phyloP scores from a whole-genome alignment of 495 filamentous ascomycete genomes.

The Xylaria intraflava region DNA sequence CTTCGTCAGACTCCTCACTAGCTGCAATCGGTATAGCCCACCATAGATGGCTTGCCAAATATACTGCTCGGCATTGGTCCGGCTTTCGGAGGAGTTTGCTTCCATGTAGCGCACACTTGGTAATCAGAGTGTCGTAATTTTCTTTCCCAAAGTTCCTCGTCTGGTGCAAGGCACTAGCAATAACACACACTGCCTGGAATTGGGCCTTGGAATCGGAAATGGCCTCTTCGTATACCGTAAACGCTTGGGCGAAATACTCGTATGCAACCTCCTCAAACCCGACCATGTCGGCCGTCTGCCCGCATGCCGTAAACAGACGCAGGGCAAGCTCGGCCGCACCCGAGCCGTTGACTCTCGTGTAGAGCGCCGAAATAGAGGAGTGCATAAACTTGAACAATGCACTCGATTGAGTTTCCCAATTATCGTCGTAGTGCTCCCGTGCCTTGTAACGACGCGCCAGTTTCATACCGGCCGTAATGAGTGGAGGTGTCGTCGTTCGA shows the following conservation, averaged over 20 bases:
- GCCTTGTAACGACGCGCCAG: constrained; percentile 84
- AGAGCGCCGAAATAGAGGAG: constrained; percentile 75
- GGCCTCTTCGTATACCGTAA: constrained; percentile 94
- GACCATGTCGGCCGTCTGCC: constrained; percentile 86
- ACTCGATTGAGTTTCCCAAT: constrained; percentile 84
- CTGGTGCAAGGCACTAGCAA: constrained; percentile 80
- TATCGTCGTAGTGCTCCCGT: constrained; percentile 90
- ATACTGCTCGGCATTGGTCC: constrained; percentile 94
- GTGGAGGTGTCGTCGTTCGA: constrained; percentile 86
- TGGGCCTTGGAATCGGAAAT: constrained; percentile 92
- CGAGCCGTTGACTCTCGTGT: constrained; percentile 68
- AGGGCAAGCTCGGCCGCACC: constrained; percentile 80
- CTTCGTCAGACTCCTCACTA: constrained; percentile 73
- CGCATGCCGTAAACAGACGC: constrained; percentile 82
- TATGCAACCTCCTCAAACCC: constrained; percentile 94
- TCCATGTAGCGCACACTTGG: constrained; percentile 91
- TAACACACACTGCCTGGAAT: constrained; percentile 95
- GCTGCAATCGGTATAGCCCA: constrained; percentile 88
- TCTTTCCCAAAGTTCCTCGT: constrained; percentile 85
- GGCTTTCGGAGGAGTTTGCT: constrained; percentile 97
- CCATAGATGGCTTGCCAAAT: constrained; percentile 93
- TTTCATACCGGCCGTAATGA: constrained; percentile 85
- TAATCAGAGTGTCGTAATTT: constrained; percentile 98
- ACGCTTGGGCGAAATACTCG: constrained; percentile 97
- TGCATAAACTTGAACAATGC: constrained; percentile 95